phyloP scores from a whole-genome alignment of 2,329 filamentous ascomycete species.

The Xylariaceae sp. region DNA sequence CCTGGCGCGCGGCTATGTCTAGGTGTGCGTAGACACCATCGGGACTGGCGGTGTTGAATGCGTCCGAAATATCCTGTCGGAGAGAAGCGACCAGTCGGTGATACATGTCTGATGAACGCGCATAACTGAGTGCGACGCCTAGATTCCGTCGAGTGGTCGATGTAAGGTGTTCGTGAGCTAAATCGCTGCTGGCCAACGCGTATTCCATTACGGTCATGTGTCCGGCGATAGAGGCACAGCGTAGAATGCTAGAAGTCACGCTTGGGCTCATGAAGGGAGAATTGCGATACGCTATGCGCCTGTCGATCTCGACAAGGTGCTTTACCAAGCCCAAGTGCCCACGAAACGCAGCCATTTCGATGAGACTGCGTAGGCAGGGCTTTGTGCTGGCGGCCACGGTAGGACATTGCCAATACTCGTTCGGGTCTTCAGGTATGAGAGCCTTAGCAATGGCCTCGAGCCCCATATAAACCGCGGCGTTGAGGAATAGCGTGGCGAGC shows the following conservation, averaged over 20 bases:
- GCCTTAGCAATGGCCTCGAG: constrained; percentile 18
- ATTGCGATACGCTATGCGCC: constrained; percentile 13
- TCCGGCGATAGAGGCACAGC: constrained; percentile 14
- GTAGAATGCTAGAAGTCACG: constrained; percentile 15
- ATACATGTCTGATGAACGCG: constrained; percentile 3
- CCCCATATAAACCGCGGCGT: constrained; percentile 20
- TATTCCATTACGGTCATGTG: constrained; percentile 15
- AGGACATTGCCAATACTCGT: constrained; percentile 21
- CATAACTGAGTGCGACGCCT: constrained; percentile 12
- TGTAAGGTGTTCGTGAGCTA: constrained; percentile 10
- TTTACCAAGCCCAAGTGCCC: constrained; percentile 17
- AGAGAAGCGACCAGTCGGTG: constrained; percentile 7
- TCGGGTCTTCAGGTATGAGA: constrained; percentile 18
- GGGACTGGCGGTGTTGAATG: constrained; percentile 10
- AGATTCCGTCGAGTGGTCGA: constrained; percentile 16
- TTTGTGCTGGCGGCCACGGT: constrained; percentile 19
- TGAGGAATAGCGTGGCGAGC: constrained; percentile 19
- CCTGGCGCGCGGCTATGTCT: constrained; percentile 14
- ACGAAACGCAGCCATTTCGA: constrained; percentile 18
- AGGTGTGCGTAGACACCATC: constrained; percentile 15
- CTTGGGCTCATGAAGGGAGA: constrained; percentile 15
- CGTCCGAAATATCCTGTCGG: constrained; percentile 7
- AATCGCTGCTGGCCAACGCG: constrained; percentile 16
- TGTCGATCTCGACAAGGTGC: constrained; percentile 16
- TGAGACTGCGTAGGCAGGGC: constrained; percentile 16